Percentiles rank a stretch among this genome's conserved stretches.
Conservation (phyloP, 2,329 filamentous ascomycete species). For the Colletotrichum orbiculare region DNA sequence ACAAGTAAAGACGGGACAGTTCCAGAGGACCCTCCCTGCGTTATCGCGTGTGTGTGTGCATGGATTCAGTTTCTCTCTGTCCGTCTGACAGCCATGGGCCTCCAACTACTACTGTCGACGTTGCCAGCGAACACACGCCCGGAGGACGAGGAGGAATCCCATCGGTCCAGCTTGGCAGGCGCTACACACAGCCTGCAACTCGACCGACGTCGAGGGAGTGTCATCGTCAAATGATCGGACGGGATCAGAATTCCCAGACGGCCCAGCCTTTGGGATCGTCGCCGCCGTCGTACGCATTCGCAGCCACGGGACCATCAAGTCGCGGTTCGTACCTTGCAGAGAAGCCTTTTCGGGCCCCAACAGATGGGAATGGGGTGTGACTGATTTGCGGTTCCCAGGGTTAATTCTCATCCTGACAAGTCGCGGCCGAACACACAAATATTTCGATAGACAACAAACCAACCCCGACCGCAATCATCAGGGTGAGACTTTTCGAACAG, state of each 20-base stretch:
- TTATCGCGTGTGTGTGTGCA: conserved; percentile 4
- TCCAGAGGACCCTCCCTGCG: neutral
- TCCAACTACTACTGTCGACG: neutral
- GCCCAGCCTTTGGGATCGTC: conserved; percentile 29
- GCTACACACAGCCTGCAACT: conserved; percentile 10
- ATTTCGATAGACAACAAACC: neutral
- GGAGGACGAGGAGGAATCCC: conserved; percentile 2
- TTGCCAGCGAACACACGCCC: conserved; percentile 23
- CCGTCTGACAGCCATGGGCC: no score
- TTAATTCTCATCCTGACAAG: conserved; percentile 13
- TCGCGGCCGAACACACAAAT: neutral
- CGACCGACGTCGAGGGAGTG: neutral
- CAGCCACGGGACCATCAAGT: conserved; percentile 31
- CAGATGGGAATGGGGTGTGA: conserved; percentile 4
- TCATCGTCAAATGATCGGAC: conserved; percentile 35
- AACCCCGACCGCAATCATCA: neutral
- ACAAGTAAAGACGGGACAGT: neutral
- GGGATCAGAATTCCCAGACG: conserved; percentile 11
- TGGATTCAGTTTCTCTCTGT: conserved; percentile 3
- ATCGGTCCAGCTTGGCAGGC: conserved; percentile 1
- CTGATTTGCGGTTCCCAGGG: conserved; percentile 5
- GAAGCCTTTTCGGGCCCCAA: conserved; percentile 12
- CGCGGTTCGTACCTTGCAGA: conserved; percentile 33
- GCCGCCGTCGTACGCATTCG: conserved; percentile 20
- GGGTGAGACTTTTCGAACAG: conserved; percentile 13